A percentile compares a stretch with the other conserved stretches of the same genome.
Conservation (phyloP, 1,139 yeast species). For the Candida labiduridarum region DNA sequence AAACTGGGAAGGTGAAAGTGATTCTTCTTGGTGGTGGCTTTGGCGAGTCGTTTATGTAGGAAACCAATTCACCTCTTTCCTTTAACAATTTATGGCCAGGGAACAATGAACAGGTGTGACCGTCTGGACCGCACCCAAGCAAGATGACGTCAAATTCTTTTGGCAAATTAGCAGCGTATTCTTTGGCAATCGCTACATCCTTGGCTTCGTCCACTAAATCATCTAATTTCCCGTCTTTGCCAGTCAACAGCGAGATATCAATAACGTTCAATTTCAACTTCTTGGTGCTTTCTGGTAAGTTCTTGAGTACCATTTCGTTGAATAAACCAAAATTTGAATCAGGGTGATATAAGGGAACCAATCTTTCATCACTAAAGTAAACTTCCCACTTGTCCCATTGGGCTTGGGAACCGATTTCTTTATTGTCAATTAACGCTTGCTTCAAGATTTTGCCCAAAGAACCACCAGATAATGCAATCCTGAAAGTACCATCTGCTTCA, state of each 20-base stretch:
- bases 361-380: conserved; percentile 71
- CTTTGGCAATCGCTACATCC: conserved; percentile 52
- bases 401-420: conserved; percentile 45
- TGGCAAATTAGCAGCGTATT: conserved; percentile 44
- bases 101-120: conserved; percentile 78
- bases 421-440: conserved; percentile 65
- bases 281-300: conserved; percentile 30
- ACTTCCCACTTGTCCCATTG: conserved; percentile 72
- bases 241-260: conserved; percentile 49
- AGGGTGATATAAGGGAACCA: conserved; percentile 65
- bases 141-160: conserved; percentile 57
- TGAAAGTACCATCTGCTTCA: conserved; percentile 46
- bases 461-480: conserved; percentile 88
- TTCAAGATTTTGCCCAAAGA: conserved; percentile 79
- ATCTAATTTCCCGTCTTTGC: conserved; percentile 45
- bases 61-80: conserved; percentile 41
- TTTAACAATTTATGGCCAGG: conserved; percentile 55
- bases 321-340: conserved; percentile 73
- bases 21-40: conserved; percentile 80
- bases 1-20: conserved; percentile 68
- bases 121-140: conserved; percentile 81
- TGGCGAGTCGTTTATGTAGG: conserved; percentile 62
- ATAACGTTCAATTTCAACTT: conserved; percentile 54
- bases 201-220: conserved; percentile 35
- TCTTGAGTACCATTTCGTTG: conserved; percentile 55